Conservation (phyloP, 2,329 filamentous ascomycete species). For the Parastagonospora nodorum region DNA sequence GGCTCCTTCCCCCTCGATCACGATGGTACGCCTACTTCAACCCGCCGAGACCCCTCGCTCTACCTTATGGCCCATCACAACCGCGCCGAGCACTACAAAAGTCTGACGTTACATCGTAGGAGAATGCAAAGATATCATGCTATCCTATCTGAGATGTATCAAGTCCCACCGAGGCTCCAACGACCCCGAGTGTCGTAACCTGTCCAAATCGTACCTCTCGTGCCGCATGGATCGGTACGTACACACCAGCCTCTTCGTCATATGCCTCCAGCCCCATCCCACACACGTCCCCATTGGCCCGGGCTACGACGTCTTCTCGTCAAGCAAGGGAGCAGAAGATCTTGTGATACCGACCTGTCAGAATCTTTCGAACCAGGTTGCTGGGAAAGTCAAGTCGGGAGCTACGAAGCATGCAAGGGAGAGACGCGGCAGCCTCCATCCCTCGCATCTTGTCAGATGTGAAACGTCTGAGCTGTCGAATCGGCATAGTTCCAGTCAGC, state of each 20-base stretch:
- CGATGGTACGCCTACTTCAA: conserved; percentile 62
- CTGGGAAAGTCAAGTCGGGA: conserved; percentile 21
- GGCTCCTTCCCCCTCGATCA: conserved; percentile 97
- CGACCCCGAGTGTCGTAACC: conserved; percentile 78
- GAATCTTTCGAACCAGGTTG: conserved; percentile 32
- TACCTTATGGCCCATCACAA: not conserved
- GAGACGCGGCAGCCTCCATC: conserved; percentile 22
- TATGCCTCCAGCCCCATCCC: conserved; percentile 14
- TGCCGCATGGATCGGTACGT: conserved; percentile 94
- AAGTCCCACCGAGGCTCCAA: conserved; percentile 84
- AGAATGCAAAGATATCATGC: conserved; percentile 92
- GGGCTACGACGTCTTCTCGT: conserved; percentile 6
- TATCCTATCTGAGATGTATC: conserved; percentile 82
- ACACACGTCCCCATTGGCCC: conserved; percentile 3
- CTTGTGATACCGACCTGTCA: conserved; percentile 43
- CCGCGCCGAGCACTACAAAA: not conserved
- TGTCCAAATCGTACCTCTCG: conserved; percentile 86
- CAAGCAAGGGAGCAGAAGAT: conserved; percentile 27
- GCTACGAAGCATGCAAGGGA: conserved; percentile 28
- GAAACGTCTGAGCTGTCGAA: conserved; percentile 33
- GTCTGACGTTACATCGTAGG: conserved; percentile 57
- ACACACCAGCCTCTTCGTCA: conserved; percentile 17
- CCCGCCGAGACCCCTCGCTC: conserved; percentile 53
- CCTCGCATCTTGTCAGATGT: conserved; percentile 32
- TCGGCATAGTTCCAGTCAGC: conserved; percentile 20